Percentiles rank a stretch among this genome's conserved stretches.
Evolutionary conservation across 2,329 filamentous ascomycete genomes (phyloP).

Genomic region (Venturia oleaginea): DNA sequence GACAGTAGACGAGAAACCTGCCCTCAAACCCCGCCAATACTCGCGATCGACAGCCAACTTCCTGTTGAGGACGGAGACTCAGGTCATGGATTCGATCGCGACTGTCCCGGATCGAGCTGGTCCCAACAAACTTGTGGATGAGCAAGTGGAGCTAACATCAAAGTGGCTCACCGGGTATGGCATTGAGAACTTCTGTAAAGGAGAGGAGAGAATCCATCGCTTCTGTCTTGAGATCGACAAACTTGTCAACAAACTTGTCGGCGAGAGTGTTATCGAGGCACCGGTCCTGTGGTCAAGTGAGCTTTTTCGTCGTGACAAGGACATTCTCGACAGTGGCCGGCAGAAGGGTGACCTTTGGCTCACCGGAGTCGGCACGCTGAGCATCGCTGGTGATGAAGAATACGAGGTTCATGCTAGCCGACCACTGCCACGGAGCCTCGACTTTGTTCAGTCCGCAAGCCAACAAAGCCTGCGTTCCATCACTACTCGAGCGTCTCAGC

Average conservation of each 20-base stretch:
- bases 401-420: slow-evolving; percentile 27
- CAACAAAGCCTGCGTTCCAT: slow-evolving; percentile 50
- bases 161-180: slow-evolving; percentile 74
- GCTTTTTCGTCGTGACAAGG: slow-evolving; percentile 70
- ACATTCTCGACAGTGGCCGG: slow-evolving; percentile 44
- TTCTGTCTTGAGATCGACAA: slow-evolving; percentile 86
- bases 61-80: slow-evolving; percentile 70
- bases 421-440: slow-evolving; percentile 24
- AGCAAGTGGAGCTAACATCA: slow-evolving; percentile 77
- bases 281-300: slow-evolving; percentile 90
- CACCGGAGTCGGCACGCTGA: slow-evolving; percentile 38
- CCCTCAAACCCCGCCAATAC: slow-evolving; percentile 34
- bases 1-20: slow-evolving; percentile 30
- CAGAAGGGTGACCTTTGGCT: slow-evolving; percentile 41
- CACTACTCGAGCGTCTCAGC: slow-evolving; percentile 41
- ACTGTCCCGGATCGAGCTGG: slow-evolving; percentile 77
- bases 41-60: slow-evolving; percentile 46
- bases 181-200: slow-evolving; percentile 88
- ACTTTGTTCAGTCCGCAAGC: slow-evolving; percentile 42
- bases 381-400: slow-evolving; percentile 39
- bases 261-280: slow-evolving; percentile 72
- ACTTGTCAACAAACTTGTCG: slow-evolving; percentile 76
- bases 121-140: slow-evolving; percentile 90
- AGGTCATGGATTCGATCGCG: slow-evolving; percentile 79
- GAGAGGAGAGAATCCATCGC: slow-evolving; percentile 88